Conservation (phyloP, 495 filamentous ascomycete genomes). For the Annulohypoxylon bovei region DNA sequence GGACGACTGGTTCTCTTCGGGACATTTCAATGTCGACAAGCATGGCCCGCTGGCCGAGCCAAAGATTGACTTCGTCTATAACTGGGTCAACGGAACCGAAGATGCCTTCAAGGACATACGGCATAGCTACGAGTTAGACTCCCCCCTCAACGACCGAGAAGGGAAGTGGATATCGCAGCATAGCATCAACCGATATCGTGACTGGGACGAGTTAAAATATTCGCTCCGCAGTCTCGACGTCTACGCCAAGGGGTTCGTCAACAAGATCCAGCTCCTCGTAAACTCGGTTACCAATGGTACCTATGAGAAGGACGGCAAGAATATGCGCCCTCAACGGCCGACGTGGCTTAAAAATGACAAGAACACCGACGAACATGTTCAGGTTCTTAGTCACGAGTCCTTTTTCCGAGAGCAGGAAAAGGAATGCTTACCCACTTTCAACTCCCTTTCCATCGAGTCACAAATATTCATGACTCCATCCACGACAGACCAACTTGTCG, state of each 20-base stretch:
- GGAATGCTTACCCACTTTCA: conserved; percentile 55
- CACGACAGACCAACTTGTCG: conserved; percentile 48
- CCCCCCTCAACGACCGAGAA: conserved; percentile 52
- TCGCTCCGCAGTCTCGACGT: conserved; percentile 55
- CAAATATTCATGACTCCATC: conserved; percentile 53
- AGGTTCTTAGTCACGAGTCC: conserved; percentile 54
- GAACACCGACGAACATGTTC: conserved; percentile 44
- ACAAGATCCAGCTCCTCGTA: conserved; percentile 56
- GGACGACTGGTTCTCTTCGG: conserved; percentile 53
- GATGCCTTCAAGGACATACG: conserved; percentile 48
- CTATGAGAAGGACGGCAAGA: conserved; percentile 36
- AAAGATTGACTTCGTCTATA: conserved; percentile 58
- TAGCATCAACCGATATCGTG: conserved; percentile 54
- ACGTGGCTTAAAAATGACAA: conserved; percentile 50
- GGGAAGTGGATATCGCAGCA: conserved; percentile 54
- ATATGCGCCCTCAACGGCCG: conserved; percentile 47
- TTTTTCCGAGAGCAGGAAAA: conserved; percentile 53
- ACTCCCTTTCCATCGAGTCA: conserved; percentile 56
- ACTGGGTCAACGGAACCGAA: conserved; percentile 58
- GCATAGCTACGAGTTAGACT: conserved; percentile 51
- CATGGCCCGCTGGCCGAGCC: conserved; percentile 47
- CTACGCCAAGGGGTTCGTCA: conserved; percentile 51
- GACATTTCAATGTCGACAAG: conserved; percentile 43
- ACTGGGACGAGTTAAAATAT: conserved; percentile 57
- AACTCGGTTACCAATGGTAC: conserved; percentile 47